Conservation (phyloP, 2,329 filamentous ascomycete genomes). For the Penicillium psychrosexuale region DNA sequence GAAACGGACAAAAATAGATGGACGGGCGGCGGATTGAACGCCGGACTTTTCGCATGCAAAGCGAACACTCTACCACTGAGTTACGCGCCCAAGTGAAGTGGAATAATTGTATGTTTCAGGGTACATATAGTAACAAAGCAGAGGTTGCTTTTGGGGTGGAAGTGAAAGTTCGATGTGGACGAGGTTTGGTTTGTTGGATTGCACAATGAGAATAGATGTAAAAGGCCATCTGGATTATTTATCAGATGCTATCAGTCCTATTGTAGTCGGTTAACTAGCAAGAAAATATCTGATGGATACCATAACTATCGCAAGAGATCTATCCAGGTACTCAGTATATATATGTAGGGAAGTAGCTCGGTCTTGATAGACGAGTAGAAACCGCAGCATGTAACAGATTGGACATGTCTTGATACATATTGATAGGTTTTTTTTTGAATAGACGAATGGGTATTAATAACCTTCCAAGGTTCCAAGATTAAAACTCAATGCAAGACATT, state of each 20-base stretch:
- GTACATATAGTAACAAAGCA: fast-evolving
- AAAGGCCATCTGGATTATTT: not conserved
- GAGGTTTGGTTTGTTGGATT: not conserved
- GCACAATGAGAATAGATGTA: not conserved
- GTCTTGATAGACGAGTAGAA: not conserved
- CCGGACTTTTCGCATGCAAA: slow-evolving; percentile 17
- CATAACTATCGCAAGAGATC: no score
- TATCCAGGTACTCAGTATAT: not conserved
- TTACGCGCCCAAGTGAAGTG: slow-evolving; percentile 6
- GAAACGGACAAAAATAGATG: not conserved
- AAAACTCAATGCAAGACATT: no score
- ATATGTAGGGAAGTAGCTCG: not conserved
- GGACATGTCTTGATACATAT: no score
- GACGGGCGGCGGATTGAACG: slow-evolving; percentile 5
- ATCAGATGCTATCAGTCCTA: not conserved
- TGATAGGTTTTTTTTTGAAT: no score
- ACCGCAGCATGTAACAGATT: no score
- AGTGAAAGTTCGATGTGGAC: not conserved
- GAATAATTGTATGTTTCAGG: fast-evolving
- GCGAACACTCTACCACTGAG: slow-evolving; percentile 21
- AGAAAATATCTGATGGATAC: not conserved
- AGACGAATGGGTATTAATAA: no score
- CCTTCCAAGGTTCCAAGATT: no score
- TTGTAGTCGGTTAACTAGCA: not conserved
- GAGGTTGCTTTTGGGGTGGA: not conserved